phyloP scores from a whole-genome alignment of 495 filamentous ascomycete genomes.

The Penicillium atrosanguineum region DNA sequence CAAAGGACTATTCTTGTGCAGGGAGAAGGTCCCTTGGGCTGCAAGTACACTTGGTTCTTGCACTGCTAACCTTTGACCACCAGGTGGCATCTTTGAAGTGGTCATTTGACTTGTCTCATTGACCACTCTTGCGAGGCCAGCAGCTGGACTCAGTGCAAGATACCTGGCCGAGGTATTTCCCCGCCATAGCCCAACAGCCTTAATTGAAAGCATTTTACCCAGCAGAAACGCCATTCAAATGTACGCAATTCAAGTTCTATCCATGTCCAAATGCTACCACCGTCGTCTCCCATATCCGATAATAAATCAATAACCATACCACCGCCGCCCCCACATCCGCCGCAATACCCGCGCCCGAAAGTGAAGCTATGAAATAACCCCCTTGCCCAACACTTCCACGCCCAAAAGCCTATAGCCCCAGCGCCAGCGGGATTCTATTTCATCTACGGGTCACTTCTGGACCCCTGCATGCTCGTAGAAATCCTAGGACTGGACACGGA shows the following conservation, averaged over 20 bases:
- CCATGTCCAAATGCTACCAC: background rate
- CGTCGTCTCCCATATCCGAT: background rate
- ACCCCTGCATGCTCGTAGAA: constrained; percentile 15
- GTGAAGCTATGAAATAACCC: constrained; percentile 5
- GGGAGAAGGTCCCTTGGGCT: background rate
- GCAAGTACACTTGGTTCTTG: background rate
- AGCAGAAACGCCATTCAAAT: background rate
- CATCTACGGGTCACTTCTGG: no score
- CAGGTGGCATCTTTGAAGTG: background rate
- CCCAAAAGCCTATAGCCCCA: background rate
- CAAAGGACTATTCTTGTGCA: background rate
- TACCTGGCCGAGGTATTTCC: background rate
- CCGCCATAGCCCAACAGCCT: background rate
- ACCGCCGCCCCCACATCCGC: constrained; percentile 12
- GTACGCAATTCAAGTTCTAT: background rate
- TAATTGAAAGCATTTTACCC: background rate
- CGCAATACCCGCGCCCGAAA: constrained; percentile 1
- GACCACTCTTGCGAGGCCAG: background rate
- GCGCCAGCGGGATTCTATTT: constrained; percentile 6
- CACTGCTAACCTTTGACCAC: background rate
- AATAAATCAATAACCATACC: constrained; percentile 1
- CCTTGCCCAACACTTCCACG: background rate
- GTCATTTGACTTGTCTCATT: background rate
- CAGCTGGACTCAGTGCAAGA: background rate
- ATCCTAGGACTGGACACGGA: constrained; percentile 13